Conservation (phyloP, 2,329 filamentous ascomycete genomes). For the Fusarium siculi region DNA sequence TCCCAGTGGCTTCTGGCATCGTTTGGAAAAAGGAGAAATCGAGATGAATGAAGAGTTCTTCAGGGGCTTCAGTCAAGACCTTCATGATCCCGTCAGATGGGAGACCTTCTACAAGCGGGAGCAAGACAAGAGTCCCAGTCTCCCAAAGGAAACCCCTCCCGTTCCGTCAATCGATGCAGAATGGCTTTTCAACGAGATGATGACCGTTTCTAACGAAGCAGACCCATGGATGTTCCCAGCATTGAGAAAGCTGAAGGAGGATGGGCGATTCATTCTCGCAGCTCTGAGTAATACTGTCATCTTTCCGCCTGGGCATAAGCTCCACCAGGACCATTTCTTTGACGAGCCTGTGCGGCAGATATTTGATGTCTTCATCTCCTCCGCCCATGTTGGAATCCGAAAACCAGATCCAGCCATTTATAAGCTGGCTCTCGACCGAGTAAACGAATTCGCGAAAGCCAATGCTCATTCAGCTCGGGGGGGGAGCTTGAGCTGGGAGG, state of each 20-base stretch:
- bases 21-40: slow-evolving; percentile 85
- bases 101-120: slow-evolving; percentile 66
- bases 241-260: slow-evolving; percentile 72
- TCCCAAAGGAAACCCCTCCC: slow-evolving; percentile 61
- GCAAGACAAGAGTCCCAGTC: slow-evolving; percentile 54
- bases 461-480: slow-evolving; percentile 57
- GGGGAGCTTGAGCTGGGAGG: slow-evolving; percentile 55
- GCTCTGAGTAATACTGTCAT: slow-evolving; percentile 92
- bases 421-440: slow-evolving; percentile 72
- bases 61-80: slow-evolving; percentile 76
- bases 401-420: slow-evolving; percentile 92
- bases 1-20: slow-evolving; percentile 87
- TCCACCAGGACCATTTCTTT: slow-evolving; percentile 63
- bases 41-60: slow-evolving; percentile 81
- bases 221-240: slow-evolving; percentile 93
- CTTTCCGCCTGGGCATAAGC: slow-evolving; percentile 79
- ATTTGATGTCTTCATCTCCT: slow-evolving; percentile 91
- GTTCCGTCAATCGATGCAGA: slow-evolving; percentile 80
- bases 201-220: slow-evolving; percentile 73
- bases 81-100: slow-evolving; percentile 77
- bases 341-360: slow-evolving; percentile 68
- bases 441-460: slow-evolving; percentile 70
- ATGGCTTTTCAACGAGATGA: slow-evolving; percentile 91
- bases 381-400: slow-evolving; percentile 85
- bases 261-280: slow-evolving; percentile 75